Evolutionary conservation across 208 protist species (phyloP), one percentile per base, ranked within the genome.

Genomic region (Zelonia costaricensis): DNA sequence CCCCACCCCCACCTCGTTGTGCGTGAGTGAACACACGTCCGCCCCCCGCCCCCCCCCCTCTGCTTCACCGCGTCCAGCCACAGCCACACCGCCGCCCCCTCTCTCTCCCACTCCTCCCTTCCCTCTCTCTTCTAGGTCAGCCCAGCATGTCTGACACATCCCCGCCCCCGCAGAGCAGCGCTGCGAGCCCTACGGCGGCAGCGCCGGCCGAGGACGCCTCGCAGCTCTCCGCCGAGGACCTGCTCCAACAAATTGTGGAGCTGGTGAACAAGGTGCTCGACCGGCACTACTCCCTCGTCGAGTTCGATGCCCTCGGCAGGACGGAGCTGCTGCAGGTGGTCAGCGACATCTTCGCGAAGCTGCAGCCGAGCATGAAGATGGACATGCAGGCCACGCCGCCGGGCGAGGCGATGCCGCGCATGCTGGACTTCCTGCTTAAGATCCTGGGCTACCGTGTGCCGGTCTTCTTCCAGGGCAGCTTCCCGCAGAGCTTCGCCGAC

Each of bases 361-460:
- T 97, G 39, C 77, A 81, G 62, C 81, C 84, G 4, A 62, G 47
- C 42, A 75, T 91, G 54, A 59, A 73, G 61, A 76, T 88, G 47
- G 87, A 94, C 56, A 38, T 97, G 42, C 71, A 84, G 22, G 42
- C 54, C 10, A 59, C 66, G 7, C 47, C 76, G 1, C n/a, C 70
- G 8, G 80, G 86, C 31, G 74, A 86, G 62, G 61, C 77, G 12
- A 63, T 81, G 31, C 70, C 78, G 25, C 75, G 66, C 3, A 86
- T 96, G 81, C 49, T 86, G 22, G 91, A 93, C 39, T 96, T 96
- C 48, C 70, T 96, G 0, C 70, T 74, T 31, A 86, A 91, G 49
- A 92, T 87, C 23, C 79, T 94, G 3, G 88, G 88, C 54, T 96
- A 96, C 49, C 80, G 81, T 7, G 71, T 93, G 6, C 91, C 88